Percentiles rank a stretch among this genome's conserved stretches.
Conservation (phyloP, 2,329 filamentous ascomycete genomes). For the Thermoascus crustaceus region DNA sequence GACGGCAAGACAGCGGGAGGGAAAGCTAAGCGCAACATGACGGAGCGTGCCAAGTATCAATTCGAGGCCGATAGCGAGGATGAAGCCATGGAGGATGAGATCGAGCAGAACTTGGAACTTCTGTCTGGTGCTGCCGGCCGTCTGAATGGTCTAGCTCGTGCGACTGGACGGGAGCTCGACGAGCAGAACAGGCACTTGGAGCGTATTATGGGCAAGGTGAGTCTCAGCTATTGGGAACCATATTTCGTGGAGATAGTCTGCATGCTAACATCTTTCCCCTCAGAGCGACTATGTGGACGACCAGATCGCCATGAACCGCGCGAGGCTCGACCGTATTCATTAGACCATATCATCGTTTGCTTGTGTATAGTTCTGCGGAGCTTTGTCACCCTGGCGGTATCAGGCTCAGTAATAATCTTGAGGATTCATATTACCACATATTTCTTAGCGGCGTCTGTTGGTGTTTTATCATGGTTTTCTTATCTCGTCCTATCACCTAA, state of each 20-base stretch:
- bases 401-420: no score
- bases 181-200: constrained; percentile 71
- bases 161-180: constrained; percentile 67
- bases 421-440: no score
- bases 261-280: constrained; percentile 15
- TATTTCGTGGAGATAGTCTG: constrained; percentile 1
- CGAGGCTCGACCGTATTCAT: constrained; percentile 54
- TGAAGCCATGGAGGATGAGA: constrained; percentile 62
- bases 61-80: constrained; percentile 68
- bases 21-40: constrained; percentile 45
- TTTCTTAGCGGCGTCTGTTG: no score
- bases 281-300: constrained; percentile 79
- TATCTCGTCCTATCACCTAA: no score
- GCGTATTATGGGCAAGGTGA: constrained; percentile 68
- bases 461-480: no score
- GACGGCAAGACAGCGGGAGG: constrained; percentile 40
- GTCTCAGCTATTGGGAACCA: constrained; percentile 12
- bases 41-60: constrained; percentile 64
- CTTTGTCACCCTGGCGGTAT: no score
- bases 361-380: no score
- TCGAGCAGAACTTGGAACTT: constrained; percentile 57
- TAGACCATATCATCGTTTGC: constrained; percentile 14
- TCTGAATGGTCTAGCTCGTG: constrained; percentile 64
- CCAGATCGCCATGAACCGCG: constrained; percentile 69
- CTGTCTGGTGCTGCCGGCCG: constrained; percentile 56